These are phyloP conservation scores for Yamadazyma aaseri DNA, from an alignment of 1,139 yeast species.

Conservation along the genomic window DNA sequence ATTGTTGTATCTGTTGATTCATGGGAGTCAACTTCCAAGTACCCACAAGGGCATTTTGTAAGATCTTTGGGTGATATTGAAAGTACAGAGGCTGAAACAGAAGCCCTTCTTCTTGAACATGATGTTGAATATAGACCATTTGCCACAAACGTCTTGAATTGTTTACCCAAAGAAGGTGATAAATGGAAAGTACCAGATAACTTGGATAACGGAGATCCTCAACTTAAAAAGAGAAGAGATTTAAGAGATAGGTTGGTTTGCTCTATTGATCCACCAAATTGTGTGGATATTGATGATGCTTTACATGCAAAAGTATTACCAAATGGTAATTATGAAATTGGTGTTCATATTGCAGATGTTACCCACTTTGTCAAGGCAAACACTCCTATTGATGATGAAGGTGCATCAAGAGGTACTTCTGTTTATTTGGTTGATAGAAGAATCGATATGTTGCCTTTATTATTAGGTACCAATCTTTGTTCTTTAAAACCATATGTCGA, in stretches of 20 bases:
- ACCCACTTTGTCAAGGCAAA: conserved; percentile 94
- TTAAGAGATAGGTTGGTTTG: conserved; percentile 87
- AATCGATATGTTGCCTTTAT: conserved; percentile 97
- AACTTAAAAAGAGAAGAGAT: conserved; percentile 70
- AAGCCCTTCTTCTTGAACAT: conserved; percentile 88
- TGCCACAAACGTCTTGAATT: conserved; percentile 85
- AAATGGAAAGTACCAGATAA: conserved; percentile 85
- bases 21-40: conserved; percentile 83
- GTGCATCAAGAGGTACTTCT: conserved; percentile 96
- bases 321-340: conserved; percentile 94
- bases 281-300: conserved; percentile 99
- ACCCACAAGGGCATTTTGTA: conserved; percentile 94
- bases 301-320: conserved; percentile 81
- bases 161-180: conserved; percentile 91
- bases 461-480: conserved; percentile 93
- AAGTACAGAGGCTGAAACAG: conserved; percentile 93
- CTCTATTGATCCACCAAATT: conserved; percentile 95
- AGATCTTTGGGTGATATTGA: conserved; percentile 88
- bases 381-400: conserved; percentile 91
- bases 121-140: conserved; percentile 97
- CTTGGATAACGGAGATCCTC: conserved; percentile 56
- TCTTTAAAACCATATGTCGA: conserved; percentile 94
- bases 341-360: conserved; percentile 99
- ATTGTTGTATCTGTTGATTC: conserved; percentile 90
- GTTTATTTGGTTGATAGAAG: conserved; percentile 98